Base-by-base conservation (phyloP, 2,329 filamentous ascomycete species). In the Alternaria alternata region DNA sequence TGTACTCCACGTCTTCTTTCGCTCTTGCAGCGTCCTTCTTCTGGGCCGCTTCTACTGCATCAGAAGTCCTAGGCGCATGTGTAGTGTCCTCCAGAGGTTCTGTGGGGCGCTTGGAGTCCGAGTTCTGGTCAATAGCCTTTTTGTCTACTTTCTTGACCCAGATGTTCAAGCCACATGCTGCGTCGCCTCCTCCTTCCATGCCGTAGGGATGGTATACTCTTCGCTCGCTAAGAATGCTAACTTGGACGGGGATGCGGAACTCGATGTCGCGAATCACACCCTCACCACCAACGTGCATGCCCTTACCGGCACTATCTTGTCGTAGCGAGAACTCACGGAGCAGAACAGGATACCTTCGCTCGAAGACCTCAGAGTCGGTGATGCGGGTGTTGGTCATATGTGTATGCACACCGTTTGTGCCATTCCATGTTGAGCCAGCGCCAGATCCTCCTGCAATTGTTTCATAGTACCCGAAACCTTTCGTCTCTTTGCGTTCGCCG, bases 371-470 rank as follows among this genome's bases (percentile, higher is more conserved):
- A 0, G 89, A 84, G 73, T 94, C 92, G 0, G 91, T 94, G 72
- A 94, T 94, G 14, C 91, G 86, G 3, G 91, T 94, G 76, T 95
- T 95, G 7, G 92, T 94, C 90, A 94, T 93, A 79, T 94, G 91
- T 2, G 87, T 90, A 74, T 94, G 91, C n/a, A 94, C 90, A 16
- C 90, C 91, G 53, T 83, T 87, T 11, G 90, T 89, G 38, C 91
- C 91, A 61, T 90, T 83, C 91, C 91, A 94, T 14, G 83, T 83
- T 0, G 88, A 85, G 0, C 91, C 91, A 0, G 91, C 92, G 28
- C 91, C 91, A 39, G 85, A 88, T 0, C 92, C 92, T 39, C 92
- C 91, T 0, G 90, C 89, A 64, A 95, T 93, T 6, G 91, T 94
- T 78, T 95, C 92, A 76, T 94, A 94, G 81, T 94, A 95, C 9